These are phyloP conservation scores for Pichia sp. DNA, from an alignment of 1,139 yeast species.

Conservation along the genomic window DNA sequence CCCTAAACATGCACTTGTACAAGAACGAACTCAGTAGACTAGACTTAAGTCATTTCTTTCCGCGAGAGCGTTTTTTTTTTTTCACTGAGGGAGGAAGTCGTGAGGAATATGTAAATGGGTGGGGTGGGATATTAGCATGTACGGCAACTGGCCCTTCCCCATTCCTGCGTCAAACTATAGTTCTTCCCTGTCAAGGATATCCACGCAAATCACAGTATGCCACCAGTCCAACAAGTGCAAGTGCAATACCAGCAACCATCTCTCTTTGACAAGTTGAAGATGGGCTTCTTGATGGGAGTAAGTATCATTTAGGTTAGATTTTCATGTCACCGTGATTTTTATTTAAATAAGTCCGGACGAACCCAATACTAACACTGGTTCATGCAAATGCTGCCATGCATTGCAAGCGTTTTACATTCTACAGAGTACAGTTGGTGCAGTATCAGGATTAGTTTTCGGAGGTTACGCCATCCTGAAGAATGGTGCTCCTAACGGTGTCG, in stretches of 20 bases:
- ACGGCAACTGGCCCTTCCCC: too few relatives aligned
- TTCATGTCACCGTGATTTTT: neutral
- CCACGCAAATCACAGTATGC: constrained; percentile 39
- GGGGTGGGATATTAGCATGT: too few relatives aligned
- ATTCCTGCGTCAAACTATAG: too few relatives aligned
- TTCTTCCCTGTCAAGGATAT: too few relatives aligned
- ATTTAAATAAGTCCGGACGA: too few relatives aligned
- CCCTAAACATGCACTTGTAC: neutral
- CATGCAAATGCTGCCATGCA: neutral
- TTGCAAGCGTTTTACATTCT: neutral
- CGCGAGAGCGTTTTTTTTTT: neutral
- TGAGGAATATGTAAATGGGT: neutral
- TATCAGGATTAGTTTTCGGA: constrained; percentile 92
- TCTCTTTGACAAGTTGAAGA: constrained; percentile 90
- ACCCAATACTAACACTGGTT: neutral
- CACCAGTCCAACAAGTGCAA: constrained; percentile 78
- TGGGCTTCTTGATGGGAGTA: constrained; percentile 94
- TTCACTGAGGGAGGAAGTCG: neutral
- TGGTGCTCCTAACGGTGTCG: constrained; percentile 98
- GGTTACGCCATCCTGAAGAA: constrained; percentile 86
- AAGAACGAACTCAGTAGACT: neutral
- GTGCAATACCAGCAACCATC: constrained; percentile 73
- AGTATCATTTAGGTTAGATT: neutral
- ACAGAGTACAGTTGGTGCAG: constrained; percentile 83
- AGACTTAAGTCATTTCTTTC: neutral